phyloP scores from a whole-genome alignment of 306 rosid genomes.

The cucumber (Cucumis sativus) region Cucumber_9930_V3 NC_026659.2:21548501-21549000 shows the following conservation, averaged over 20 bases:
- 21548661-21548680: no score
- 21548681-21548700: not conserved
- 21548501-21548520: no score
- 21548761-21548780: not conserved
- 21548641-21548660: no score
- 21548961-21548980: constrained; percentile 57
- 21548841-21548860: constrained; percentile 21
- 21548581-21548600: no score
- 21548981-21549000: constrained; percentile 67
- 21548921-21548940: constrained; percentile 65
- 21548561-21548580: no score
- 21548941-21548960: constrained; percentile 50
- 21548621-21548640: not conserved
- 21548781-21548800: not conserved
- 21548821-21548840: not conserved
- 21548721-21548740: not conserved
- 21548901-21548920: constrained; percentile 33
- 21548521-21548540: no score
- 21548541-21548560: no score
- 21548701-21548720: not conserved
- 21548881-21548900: constrained; percentile 54
- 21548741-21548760: not conserved
- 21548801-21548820: not conserved
- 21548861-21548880: constrained; percentile 59
- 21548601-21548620: no score